Base-by-base conservation (phyloP, 306 rosid species). In the Betula pendula region DNA sequence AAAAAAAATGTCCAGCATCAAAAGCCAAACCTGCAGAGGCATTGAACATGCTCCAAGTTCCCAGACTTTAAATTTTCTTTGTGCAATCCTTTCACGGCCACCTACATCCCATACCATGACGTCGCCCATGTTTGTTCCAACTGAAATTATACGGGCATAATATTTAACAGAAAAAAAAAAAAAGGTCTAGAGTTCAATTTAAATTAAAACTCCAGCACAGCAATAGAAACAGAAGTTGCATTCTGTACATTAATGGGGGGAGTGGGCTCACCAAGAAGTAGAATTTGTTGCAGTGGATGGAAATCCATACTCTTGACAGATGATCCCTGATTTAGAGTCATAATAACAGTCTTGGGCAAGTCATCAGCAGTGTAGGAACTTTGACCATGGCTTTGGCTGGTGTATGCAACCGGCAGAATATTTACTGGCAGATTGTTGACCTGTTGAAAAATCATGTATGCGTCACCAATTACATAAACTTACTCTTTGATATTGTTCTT, bases 121-220 rank as follows among this genome's bases (percentile, higher is more conserved):
- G 71, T 96, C 99, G 12, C 99, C 99, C 89, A 84, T 82, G 83
- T 81, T 90, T 75, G 99, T 93, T 86, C 99, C 99, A 71, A 93
- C 99, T 96, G 84, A 80, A 85, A 84, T 53, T 65, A 44, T 42
- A 20, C 14, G 48, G 66, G 59, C 74, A 81, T 59, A 24, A 69
- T 31, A 53, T 43, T 38, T 24, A 70, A 52, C 69, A 27, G 27
- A 24, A 52, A 44, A 55, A 68, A 67, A 53, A 38, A 38, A 38
- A 53, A 38, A 38, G 6, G 33, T 29, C 33, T 29, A 29, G 1
- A 29, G 33, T 29, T 29, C 33, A 29, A 29, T 29, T 29, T 56
- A 68, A 68, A 53, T 13, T 9, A 11, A 49, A 70, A 79, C 65
- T 68, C 47, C 74, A 70, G 40, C 60, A 24, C 68, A 77, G 80